Percentiles rank a stretch among this genome's conserved stretches.
Evolutionary conservation across 2,329 filamentous ascomycete species (phyloP).

Genomic region (Nothopassalora personata): DNA sequence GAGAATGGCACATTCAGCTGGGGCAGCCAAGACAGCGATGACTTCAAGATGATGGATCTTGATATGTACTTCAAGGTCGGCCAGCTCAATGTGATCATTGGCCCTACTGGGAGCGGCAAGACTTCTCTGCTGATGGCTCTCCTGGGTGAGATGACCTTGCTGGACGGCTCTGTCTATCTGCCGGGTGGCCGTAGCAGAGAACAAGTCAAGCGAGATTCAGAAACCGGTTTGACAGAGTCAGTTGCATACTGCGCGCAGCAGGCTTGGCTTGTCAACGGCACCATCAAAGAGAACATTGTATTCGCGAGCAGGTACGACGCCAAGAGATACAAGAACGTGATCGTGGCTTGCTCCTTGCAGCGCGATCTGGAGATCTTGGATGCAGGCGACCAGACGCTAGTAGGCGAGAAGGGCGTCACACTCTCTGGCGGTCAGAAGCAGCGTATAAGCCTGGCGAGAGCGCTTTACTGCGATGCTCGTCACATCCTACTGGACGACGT

Average conservation of each 20-base stretch:
- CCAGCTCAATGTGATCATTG: slow-evolving; percentile 85
- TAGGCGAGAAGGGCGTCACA: slow-evolving; percentile 95
- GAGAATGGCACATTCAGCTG: slow-evolving; percentile 80
- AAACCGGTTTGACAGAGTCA: slow-evolving; percentile 82
- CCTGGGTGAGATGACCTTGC: slow-evolving; percentile 87
- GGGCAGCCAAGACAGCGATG: slow-evolving; percentile 51
- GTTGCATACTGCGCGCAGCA: slow-evolving; percentile 96
- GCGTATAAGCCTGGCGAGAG: slow-evolving; percentile 90
- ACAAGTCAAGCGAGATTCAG: slow-evolving; percentile 73
- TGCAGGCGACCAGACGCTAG: slow-evolving; percentile 83
- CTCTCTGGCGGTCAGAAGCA: slow-evolving; percentile 97
- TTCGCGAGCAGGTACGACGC: slow-evolving; percentile 79
- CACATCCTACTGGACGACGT: slow-evolving; percentile 93
- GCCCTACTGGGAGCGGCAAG: slow-evolving; percentile 91
- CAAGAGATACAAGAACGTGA: slow-evolving; percentile 77
- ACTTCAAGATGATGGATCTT: slow-evolving; percentile 72
- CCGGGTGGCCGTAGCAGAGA: slow-evolving; percentile 82
- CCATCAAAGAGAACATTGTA: slow-evolving; percentile 91
- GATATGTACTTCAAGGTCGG: slow-evolving; percentile 78
- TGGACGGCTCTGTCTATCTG: slow-evolving; percentile 75
- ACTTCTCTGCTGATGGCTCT: slow-evolving; percentile 94
- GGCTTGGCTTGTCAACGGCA: slow-evolving; percentile 93
- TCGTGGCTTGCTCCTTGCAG: slow-evolving; percentile 85
- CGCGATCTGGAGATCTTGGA: slow-evolving; percentile 90
- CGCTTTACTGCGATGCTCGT: slow-evolving; percentile 89